Evolutionary conservation across 768 basidiomycete genomes (phyloP), one percentile per base, ranked within the genome.

Genomic region (Fomitopsis pulvina): DNA sequence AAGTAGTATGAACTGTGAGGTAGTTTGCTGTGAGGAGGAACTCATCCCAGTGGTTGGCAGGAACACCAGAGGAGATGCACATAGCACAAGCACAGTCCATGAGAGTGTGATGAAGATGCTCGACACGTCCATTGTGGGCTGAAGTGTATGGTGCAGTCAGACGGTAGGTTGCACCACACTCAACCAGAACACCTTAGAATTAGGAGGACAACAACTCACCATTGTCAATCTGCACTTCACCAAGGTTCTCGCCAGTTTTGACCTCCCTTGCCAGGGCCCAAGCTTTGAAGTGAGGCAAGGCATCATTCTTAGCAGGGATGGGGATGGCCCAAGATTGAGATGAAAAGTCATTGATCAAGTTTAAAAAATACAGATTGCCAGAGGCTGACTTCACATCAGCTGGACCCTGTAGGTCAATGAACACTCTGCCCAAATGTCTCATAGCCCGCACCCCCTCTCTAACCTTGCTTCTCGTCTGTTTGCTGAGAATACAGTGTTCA

Each of bases 21-120:
- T 53, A 53, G 29, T 47, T 48, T 0, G 52, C 52, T 21, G 52
- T 53, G 10, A 34, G 1, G 11, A 48, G 48, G 29, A 53, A 46
- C 34, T 53, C 47, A 18, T 40, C 39, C 39, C 39, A 40, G 9
- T 18, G 7, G 21, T 40, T 40, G 16, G 39, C 39, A n/a, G 39
- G 39, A 18, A 40, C 16, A 18, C 20, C n/a, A 18, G 39, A 0
- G 71, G 73, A 7, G 8, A n/a, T 8, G 39, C 39, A 18, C 39
- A 40, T 40, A 40, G 16, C 21, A 40, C 39, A 18, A 7, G 39
- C 39, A 8, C 21, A 7, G 39, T 40, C 21, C 39, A 40, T 40
- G 8, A 40, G 39, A 6, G 39, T 40, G 39, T 18, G 39, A 18
- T 40, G 39, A 18, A 40, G 32, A 34, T n/a, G n/a, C n/a, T 34